Evolutionary conservation across 140 eudicot genomes (phyloP), one percentile per base, ranked within the genome.

Genomic region (Ambrosia hybrid): DNA sequence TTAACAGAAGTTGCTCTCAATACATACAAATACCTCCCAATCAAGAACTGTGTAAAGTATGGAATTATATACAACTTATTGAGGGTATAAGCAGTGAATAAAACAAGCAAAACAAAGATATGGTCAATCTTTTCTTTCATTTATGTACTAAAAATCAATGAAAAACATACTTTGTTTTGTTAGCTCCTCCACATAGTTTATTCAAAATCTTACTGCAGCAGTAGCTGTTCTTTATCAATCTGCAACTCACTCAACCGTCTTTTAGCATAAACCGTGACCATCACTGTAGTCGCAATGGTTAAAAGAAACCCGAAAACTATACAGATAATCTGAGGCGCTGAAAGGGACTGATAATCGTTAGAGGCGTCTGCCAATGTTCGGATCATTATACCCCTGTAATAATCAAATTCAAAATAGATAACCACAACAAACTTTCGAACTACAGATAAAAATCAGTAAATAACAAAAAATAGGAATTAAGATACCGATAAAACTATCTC

Each of bases 241-340:
- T 89, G 96, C 79, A 92, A 57, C 70, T 87, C 84, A 64, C 84
- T 82, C 67, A 92, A 84, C 62, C 95, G 75, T 53, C 89, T 85
- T 76, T 87, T 89, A 12, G 96, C 92, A 78, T 81, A 89, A 57
- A 87, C 70, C 0, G 98, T 89, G n/a, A 88, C 84, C 37, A 85
- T 53, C 14, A 93, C 85, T 0, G 96, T 90, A 16, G 97, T 82
- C 9, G 75, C 74, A 30, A 85, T 76, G 1, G 91, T 83, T 21
- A 78, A 61, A 73, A 85, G 87, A 70, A 30, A 30, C 34, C 34
- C 34, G 2, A 30, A 30, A 30, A 30, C 34, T 30, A 1, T 30
- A 30, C 34, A 30, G 34, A 30, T 30, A 30, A 30, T 30, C 34
- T 30, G 34, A 30, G 34, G 34, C 34, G 34, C 34, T 30, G 34